Percentiles rank a stretch among this genome's conserved stretches.
Evolutionary conservation across 371 early-diverging fungal species (phyloP).

Genomic region (Sporodiniella umbellata): DNA sequence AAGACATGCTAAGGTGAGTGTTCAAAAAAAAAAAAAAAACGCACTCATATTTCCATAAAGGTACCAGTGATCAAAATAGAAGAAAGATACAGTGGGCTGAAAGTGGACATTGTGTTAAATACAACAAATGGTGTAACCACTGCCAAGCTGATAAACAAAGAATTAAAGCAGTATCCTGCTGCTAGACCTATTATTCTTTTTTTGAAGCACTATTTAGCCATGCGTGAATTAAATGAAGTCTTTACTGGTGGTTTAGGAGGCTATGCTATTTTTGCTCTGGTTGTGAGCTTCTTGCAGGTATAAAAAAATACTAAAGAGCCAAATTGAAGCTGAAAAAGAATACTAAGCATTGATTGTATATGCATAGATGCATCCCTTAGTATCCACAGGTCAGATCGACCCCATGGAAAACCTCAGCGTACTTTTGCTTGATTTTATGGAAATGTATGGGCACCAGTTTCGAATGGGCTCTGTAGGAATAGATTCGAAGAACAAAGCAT

Average conservation of each 20-base stretch:
- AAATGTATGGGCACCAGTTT: slow-evolving; percentile 88
- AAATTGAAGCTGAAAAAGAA: too few species aligned
- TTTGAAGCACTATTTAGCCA: slow-evolving; percentile 80
- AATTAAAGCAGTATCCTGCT: slow-evolving; percentile 54
- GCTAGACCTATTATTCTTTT: slow-evolving; percentile 70
- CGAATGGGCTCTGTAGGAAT: slow-evolving; percentile 72
- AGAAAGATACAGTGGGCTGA: slow-evolving; percentile 65
- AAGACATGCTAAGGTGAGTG: slow-evolving; percentile 43
- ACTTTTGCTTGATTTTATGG: slow-evolving; percentile 92
- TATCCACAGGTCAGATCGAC: slow-evolving; percentile 62
- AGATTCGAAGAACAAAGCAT: slow-evolving; percentile 54
- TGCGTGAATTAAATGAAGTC: slow-evolving; percentile 83
- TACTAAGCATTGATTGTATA: background rate
- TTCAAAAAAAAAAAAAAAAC: background rate
- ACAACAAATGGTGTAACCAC: slow-evolving; percentile 65
- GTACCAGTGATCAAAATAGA: slow-evolving; percentile 93
- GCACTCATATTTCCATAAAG: slow-evolving; percentile 15
- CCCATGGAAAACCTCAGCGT: slow-evolving; percentile 83
- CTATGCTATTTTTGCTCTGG: slow-evolving; percentile 86
- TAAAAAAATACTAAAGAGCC: background rate
- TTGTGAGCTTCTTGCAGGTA: slow-evolving; percentile 81
- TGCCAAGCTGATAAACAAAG: slow-evolving; percentile 54
- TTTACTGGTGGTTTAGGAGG: slow-evolving; percentile 92
- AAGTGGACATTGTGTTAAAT: slow-evolving; percentile 87
- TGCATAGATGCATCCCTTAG: slow-evolving; percentile 76